Percentiles rank a stretch among this genome's conserved stretches.
Evolutionary conservation across 2,329 filamentous ascomycete species (phyloP).

Genomic region (Metarhizium guizhouense): DNA sequence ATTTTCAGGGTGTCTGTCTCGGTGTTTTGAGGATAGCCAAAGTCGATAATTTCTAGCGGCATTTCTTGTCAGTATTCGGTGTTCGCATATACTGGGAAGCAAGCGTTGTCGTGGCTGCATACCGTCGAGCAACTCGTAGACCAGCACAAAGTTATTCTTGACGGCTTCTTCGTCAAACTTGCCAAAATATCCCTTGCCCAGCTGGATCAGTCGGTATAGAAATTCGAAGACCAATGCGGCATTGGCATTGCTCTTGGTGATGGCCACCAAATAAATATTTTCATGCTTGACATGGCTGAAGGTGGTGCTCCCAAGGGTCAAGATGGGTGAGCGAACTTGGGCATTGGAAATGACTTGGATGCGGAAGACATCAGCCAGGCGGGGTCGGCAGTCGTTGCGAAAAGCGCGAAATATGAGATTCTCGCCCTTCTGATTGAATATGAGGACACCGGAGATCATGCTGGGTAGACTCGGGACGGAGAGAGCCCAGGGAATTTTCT

Average conservation of each 20-base stretch:
- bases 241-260: slow-evolving; percentile 99
- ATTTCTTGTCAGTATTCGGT: not conserved
- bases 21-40: slow-evolving; percentile 97
- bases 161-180: slow-evolving; percentile 99
- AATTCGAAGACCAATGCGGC: slow-evolving; percentile 97
- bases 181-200: slow-evolving; percentile 94
- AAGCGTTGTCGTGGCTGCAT: slow-evolving; percentile 13
- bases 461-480: slow-evolving; percentile 23
- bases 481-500: not conserved
- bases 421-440: slow-evolving; percentile 99
- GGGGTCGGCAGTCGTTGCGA: slow-evolving; percentile 94
- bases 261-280: slow-evolving; percentile 95
- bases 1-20: slow-evolving; percentile 98
- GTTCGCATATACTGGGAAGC: not conserved
- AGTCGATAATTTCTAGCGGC: slow-evolving; percentile 85
- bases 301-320: slow-evolving; percentile 93
- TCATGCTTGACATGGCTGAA: slow-evolving; percentile 99
- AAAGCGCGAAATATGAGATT: slow-evolving; percentile 99
- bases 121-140: slow-evolving; percentile 96
- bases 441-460: slow-evolving; percentile 94
- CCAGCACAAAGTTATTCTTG: slow-evolving; percentile 99
- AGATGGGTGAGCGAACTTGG: slow-evolving; percentile 92
- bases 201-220: slow-evolving; percentile 78
- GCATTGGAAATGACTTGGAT: slow-evolving; percentile 99
- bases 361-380: slow-evolving; percentile 96